A percentile compares a stretch with the other conserved stretches of the same genome.
Conservation (phyloP, 2,329 filamentous ascomycete genomes). For the Diaporthe humulicola region DNA sequence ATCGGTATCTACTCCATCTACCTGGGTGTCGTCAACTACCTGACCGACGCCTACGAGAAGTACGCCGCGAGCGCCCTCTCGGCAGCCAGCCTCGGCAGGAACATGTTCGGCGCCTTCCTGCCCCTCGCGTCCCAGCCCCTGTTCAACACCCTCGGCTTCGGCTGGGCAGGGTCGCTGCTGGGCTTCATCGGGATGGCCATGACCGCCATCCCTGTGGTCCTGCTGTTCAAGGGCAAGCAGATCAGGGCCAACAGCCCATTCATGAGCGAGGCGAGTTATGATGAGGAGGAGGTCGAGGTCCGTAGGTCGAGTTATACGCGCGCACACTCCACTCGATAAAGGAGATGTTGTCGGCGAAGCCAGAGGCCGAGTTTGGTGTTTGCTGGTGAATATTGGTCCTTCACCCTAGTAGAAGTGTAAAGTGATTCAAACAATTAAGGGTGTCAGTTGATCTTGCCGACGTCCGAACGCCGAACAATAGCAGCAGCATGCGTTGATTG, state of each 20-base stretch:
- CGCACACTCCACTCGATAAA: neutral
- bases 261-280: slow-evolving; percentile 52
- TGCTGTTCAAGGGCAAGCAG: slow-evolving; percentile 73
- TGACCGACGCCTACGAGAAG: slow-evolving; percentile 76
- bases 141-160: slow-evolving; percentile 57
- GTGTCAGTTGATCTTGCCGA: no score
- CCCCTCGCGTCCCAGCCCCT: slow-evolving; percentile 56
- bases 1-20: slow-evolving; percentile 79
- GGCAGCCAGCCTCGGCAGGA: slow-evolving; percentile 76
- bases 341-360: no score
- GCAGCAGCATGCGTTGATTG: no score
- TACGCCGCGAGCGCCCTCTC: slow-evolving; percentile 77
- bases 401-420: no score
- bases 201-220: slow-evolving; percentile 75
- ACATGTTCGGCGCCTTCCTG: slow-evolving; percentile 71
- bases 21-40: slow-evolving; percentile 77
- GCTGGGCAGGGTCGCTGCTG: slow-evolving; percentile 72
- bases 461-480: no score
- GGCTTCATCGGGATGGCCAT: slow-evolving; percentile 72
- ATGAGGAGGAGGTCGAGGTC: slow-evolving; percentile 18
- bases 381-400: neutral
- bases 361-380: neutral
- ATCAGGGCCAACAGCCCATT: slow-evolving; percentile 75
- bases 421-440: no score
- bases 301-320: slow-evolving; percentile 12